Base-by-base conservation (phyloP, 352 stramenopile species). In the Pythium pectinolyticum region DNA sequence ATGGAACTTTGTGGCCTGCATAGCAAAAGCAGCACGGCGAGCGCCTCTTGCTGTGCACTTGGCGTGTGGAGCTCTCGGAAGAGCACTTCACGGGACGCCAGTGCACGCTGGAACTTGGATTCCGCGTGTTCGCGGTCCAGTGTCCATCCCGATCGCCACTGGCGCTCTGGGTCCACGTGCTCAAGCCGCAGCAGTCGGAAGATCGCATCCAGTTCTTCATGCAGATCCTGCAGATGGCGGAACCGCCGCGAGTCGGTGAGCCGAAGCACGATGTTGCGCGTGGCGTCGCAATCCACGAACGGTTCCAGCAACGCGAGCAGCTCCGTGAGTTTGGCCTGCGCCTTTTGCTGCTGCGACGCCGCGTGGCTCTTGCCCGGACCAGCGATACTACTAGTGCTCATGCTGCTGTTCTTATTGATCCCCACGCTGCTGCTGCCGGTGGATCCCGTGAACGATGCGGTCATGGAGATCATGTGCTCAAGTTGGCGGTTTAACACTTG, bases 21-120 rank as follows among this genome's bases (percentile, higher is more conserved):
- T 74, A 1, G 82, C 74, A 49, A 74, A 78, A 80, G 86, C 14
- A 90, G 66, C 28, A 86, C 71, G 11, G 80, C 80, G 15, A 89
- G 72, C 54, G 82, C 71, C 32, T 74, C 66, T 1, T 43, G 54
- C 43, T 77, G 72, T 0, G 25, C 52, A 3, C 53, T 40, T 6
- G 35, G 49, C 15, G 41, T 61, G 14, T 46, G 20, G 15, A 79
- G 58, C 51, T 77, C 72, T 19, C 48, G 46, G 4, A 56, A 66
- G n/a, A 79, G 53, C 24, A 48, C 30, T 12, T 71, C 65, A 9
- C 47, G 35, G 5, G 59, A 63, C 7, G 22, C 51, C n/a, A 69
- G 32, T 5, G 68, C 70, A 9, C 69, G 40, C 43, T 82, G 69
- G 34, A 90, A 67, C 25, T 70, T 59, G 37, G 79, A 71, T 49